phyloP scores from a whole-genome alignment of 1,284 basidiomycete genomes.

The Microbotryum lychnidis-dioicae region DNA sequence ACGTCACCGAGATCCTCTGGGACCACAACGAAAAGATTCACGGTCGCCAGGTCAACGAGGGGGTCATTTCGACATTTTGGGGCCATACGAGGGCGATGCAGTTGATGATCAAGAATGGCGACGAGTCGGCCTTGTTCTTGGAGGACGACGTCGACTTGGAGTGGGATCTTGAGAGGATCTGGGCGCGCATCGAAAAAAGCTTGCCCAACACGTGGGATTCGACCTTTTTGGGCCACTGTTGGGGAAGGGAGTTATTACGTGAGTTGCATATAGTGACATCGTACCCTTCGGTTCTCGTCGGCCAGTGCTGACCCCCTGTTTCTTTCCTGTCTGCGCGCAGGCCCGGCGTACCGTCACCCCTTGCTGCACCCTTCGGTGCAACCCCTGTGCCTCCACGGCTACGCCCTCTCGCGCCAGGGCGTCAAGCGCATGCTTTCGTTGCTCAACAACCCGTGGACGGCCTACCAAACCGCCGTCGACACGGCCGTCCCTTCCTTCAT shows the following conservation, averaged over 20 bases:
- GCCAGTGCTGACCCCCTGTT: too few relatives aligned
- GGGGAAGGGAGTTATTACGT: slow-evolving; percentile 33
- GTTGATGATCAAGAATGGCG: slow-evolving; percentile 26
- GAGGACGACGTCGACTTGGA: slow-evolving; percentile 38
- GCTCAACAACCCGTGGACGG: slow-evolving; percentile 34
- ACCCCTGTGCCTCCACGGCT: slow-evolving; percentile 36
- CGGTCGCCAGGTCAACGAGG: slow-evolving; percentile 29
- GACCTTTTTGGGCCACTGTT: slow-evolving; percentile 35
- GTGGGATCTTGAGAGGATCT: slow-evolving; percentile 35
- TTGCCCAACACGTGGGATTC: slow-evolving; percentile 33
- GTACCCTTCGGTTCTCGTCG: too few relatives aligned
- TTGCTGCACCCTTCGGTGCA: slow-evolving; percentile 51
- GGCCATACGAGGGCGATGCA: slow-evolving; percentile 31
- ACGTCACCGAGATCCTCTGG: slow-evolving; percentile 26
- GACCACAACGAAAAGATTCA: slow-evolving; percentile 27
- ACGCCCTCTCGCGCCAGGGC: slow-evolving; percentile 34
- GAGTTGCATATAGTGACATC: not conserved
- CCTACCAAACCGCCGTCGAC: slow-evolving; percentile 35
- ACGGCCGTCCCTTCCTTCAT: slow-evolving; percentile 57
- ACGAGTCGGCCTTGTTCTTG: slow-evolving; percentile 32
- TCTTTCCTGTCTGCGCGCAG: slow-evolving; percentile 1
- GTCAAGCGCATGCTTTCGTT: slow-evolving; percentile 20
- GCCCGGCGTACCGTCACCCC: slow-evolving; percentile 64
- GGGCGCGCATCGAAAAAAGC: slow-evolving; percentile 21
- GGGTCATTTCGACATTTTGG: slow-evolving; percentile 31